Conservation (phyloP, 2,329 filamentous ascomycete genomes). For the Aspergillus sp. region DNA sequence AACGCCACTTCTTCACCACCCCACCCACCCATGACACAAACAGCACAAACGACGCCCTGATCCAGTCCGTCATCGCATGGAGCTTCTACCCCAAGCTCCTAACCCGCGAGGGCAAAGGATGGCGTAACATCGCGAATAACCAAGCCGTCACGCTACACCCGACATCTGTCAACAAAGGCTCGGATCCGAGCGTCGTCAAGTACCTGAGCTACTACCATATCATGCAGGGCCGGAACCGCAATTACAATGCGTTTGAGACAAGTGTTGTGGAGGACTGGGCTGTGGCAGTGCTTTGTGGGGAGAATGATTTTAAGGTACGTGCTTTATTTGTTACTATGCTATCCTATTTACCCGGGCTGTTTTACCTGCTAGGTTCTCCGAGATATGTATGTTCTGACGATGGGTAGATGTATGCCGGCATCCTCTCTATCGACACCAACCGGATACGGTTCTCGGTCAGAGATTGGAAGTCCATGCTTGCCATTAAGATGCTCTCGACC, state of each 20-base stretch:
- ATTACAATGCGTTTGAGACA: constrained; percentile 86
- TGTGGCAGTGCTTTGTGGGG: constrained; percentile 80
- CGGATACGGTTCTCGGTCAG: constrained; percentile 77
- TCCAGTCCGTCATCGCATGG: constrained; percentile 82
- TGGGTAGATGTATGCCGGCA: constrained; percentile 75
- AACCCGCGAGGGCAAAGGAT: constrained; percentile 77
- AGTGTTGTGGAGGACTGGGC: constrained; percentile 78
- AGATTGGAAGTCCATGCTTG: constrained; percentile 88
- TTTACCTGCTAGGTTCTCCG: neutral
- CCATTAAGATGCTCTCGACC: constrained; percentile 76
- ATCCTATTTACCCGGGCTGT: neutral
- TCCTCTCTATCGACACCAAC: constrained; percentile 84
- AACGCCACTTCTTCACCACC: constrained; percentile 79
- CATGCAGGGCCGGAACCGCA: constrained; percentile 81
- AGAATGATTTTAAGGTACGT: constrained; percentile 78
- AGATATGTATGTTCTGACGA: neutral
- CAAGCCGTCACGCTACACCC: constrained; percentile 85
- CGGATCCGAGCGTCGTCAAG: constrained; percentile 56
- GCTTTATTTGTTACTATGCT: neutral
- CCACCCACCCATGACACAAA: constrained; percentile 73
- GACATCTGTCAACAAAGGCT: constrained; percentile 79
- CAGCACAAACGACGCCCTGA: constrained; percentile 75
- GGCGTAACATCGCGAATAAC: constrained; percentile 90
- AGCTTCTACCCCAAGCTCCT: constrained; percentile 95
- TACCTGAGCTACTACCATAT: constrained; percentile 97